phyloP scores from a whole-genome alignment of 2,329 filamentous ascomycete species.

The Botrytis medusae region DNA sequence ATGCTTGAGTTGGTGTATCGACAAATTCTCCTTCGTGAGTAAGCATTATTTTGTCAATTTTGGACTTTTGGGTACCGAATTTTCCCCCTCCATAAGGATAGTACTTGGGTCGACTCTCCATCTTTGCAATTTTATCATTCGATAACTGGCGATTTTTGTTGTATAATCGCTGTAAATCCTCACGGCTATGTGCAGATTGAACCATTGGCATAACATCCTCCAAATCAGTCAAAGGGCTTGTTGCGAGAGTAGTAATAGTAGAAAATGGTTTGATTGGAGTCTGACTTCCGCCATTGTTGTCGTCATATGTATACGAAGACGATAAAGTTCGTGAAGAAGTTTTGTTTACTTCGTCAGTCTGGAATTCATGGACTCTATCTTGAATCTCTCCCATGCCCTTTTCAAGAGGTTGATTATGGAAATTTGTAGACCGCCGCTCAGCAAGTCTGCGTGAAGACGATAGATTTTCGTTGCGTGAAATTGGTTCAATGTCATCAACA shows the following conservation, averaged over 20 bases:
- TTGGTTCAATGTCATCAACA: not conserved
- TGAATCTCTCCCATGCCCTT: not conserved
- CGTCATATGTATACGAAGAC: not conserved
- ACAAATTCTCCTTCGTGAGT: not conserved
- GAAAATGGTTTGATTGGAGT: constrained; percentile 21
- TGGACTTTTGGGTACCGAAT: constrained; percentile 1
- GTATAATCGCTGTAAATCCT: constrained; percentile 16
- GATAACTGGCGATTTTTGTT: not conserved
- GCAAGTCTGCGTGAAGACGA: constrained; percentile 10
- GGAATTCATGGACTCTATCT: not conserved
- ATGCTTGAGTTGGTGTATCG: not conserved
- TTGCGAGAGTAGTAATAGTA: not conserved
- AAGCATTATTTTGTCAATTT: not conserved
- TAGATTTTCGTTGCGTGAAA: not conserved
- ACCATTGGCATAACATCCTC: constrained; percentile 13
- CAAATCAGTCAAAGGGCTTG: constrained; percentile 19
- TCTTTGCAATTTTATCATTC: not conserved
- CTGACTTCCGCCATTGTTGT: not conserved
- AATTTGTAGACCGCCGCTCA: constrained; percentile 1
- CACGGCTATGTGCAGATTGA: constrained; percentile 4
- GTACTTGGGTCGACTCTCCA: constrained; percentile 7
- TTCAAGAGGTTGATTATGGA: not conserved
- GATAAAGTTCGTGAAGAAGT: not conserved
- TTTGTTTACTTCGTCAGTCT: not conserved
- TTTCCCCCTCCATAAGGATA: not conserved